Evolutionary conservation across 169 alveolate genomes (phyloP), one percentile per base, ranked within the genome.

Genomic region (Plasmodium knowlesi): DNA sequence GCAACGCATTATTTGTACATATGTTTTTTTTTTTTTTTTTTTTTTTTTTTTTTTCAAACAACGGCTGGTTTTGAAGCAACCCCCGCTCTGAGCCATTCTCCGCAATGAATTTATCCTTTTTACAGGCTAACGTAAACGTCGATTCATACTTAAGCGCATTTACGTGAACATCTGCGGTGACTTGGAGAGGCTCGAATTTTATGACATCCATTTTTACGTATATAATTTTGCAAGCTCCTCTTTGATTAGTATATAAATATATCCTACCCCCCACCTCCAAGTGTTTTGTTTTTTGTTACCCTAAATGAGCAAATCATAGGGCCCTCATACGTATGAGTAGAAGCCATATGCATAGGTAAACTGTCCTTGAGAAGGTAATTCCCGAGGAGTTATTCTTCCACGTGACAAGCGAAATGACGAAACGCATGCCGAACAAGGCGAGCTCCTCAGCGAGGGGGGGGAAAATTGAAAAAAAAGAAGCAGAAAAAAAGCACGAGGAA

Each of bases 381-480:
- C 19, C 14, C 61, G 6, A 50, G 22, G 22, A 50, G 25, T 50
- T 50, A 14, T 50, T 2, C 61, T 22, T 22, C 12, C 4, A 50
- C 22, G 61, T 50, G 22, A 50, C 1, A 50, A 5, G 30, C 41
- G 12, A 67, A 67, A 67, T 67, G 37, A 25, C 30, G 5, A 67
- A 67, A 41, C 39, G 34, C 25, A 22, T 41, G 34, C 50, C 50
- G 9, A 53, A 50, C 78, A 50, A 82, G 61, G 19, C n/a, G 9
- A 22, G 10, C 32, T 4, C 34, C 41, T 82, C 39, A 19, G 53
- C 16, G 25, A 37, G 19, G 41, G 41, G 30, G 22, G 19, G 50
- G 3, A 61, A 76, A 74, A 54, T 76, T 86, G 93, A 86, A 83
- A 22, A 86, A 39, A 43, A 71, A 72, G n/a, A 74, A 34, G n/a